Base-by-base conservation (phyloP, 2,329 filamentous ascomycete species). In the Hypoxylon sp. region DNA sequence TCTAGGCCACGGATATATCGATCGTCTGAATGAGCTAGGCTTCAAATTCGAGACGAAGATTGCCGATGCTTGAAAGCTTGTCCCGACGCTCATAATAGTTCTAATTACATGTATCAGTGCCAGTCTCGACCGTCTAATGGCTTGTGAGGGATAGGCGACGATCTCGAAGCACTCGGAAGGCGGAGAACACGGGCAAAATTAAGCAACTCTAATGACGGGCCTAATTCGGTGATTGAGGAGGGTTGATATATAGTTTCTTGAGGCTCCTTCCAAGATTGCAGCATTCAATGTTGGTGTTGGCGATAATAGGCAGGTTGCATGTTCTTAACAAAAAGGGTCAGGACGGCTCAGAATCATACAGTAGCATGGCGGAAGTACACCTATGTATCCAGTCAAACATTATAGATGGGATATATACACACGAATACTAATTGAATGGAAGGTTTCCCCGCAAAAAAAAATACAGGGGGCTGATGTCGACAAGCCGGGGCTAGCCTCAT, bases 1-100 rank as follows among this genome's bases (percentile, higher is more conserved):
- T 60, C 81, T 95, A 2, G 92, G 92, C 0, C 88, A 91, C 72
- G 81, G 84, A 8, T 91, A 88, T 75, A 82, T 94, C 66, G 88
- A 93, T 74, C 84, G 90, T 13, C 74, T 93, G 44, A 81, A 86
- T 37, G 82, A 84, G 35, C 85, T 82, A 42, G 91, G 91, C 2
- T 86, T 94, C 75, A 87, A 87, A 76, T 83, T 91, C 49, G 87
- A 92, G 74, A 83, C 84, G 25, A 85, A 83, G 75, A 79, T 86
- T 13, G 72, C 83, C 31, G 78, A 82, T 53, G 60, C 64, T 48
- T 72, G 64, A 69, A 20, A n/a, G 17, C 17, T 58, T 17, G n/a
- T 46, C 22, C n/a, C 13, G 7, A 68, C n/a, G 27, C 17, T 49
- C 73, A 46, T 33, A 30, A 60, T 51, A 40, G 20, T 51, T 22